Conservation (phyloP, 306 rosid genomes). For the Dalbergia cochinchinensis region DNA sequence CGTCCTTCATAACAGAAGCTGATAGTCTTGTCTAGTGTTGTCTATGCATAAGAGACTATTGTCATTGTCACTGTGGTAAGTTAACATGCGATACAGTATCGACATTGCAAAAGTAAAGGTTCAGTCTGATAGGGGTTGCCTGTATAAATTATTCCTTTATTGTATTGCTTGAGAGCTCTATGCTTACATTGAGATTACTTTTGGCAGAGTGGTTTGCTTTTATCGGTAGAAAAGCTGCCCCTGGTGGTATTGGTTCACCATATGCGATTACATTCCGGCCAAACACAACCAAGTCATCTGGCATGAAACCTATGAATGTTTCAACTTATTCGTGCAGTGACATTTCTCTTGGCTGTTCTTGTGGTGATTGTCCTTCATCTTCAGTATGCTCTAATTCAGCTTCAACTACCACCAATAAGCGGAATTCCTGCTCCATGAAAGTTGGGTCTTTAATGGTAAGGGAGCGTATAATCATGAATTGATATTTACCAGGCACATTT, state of each 20-base stretch:
- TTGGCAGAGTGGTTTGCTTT: slow-evolving; percentile 93
- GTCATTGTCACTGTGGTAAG: slow-evolving; percentile 26
- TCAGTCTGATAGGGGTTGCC: slow-evolving; percentile 38
- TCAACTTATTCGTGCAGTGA: slow-evolving; percentile 93
- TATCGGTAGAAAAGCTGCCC: slow-evolving; percentile 80
- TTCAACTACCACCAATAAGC: slow-evolving; percentile 58
- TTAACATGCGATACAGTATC: slow-evolving; percentile 11
- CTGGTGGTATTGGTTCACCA: slow-evolving; percentile 76
- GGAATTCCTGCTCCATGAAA: slow-evolving; percentile 75
- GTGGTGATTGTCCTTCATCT: slow-evolving; percentile 96
- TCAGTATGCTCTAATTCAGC: slow-evolving; percentile 76
- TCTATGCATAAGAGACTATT: slow-evolving; percentile 5
- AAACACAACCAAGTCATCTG: slow-evolving; percentile 63
- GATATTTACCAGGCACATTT: slow-evolving; percentile 39
- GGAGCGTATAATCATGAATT: slow-evolving; percentile 33
- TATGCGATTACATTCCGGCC: slow-evolving; percentile 74
- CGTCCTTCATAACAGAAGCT: slow-evolving; percentile 15
- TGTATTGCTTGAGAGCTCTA: slow-evolving; percentile 32
- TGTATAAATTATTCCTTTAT: slow-evolving; percentile 25
- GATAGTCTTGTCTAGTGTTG: neutral
- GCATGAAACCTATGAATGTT: slow-evolving; percentile 92
- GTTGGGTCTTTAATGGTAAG: slow-evolving; percentile 86
- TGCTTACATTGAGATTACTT: slow-evolving; percentile 48
- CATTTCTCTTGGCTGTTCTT: slow-evolving; percentile 92
- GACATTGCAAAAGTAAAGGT: slow-evolving; percentile 26